Conservation (phyloP, 495 filamentous ascomycete species). For the Aspergillus incahuasiensis region DNA sequence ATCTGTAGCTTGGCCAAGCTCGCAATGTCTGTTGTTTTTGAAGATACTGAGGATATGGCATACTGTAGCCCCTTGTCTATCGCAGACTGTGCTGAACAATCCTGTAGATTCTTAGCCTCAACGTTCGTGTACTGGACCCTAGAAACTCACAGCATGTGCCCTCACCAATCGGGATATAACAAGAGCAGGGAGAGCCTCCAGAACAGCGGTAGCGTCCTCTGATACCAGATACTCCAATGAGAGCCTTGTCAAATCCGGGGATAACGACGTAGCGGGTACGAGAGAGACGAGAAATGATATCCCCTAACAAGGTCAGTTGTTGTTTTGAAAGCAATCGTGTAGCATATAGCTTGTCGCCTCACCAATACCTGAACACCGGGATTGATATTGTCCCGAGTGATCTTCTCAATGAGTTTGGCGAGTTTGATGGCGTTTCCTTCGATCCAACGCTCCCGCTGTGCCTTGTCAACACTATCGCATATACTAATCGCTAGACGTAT, state of each 20-base stretch:
- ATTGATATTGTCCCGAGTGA: slow-evolving; percentile 35
- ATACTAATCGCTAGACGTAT: slow-evolving; percentile 49
- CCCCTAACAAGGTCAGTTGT: slow-evolving; percentile 27
- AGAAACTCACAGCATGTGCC: slow-evolving; percentile 27
- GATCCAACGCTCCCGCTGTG: slow-evolving; percentile 43
- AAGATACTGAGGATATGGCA: slow-evolving; percentile 20
- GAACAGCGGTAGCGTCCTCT: slow-evolving; percentile 19
- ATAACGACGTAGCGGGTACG: slow-evolving; percentile 18
- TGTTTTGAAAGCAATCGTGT: not conserved
- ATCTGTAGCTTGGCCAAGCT: slow-evolving; percentile 21
- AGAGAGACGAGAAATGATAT: slow-evolving; percentile 34
- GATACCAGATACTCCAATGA: slow-evolving; percentile 28
- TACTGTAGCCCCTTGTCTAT: slow-evolving; percentile 23
- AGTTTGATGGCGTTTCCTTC: slow-evolving; percentile 36
- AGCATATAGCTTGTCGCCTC: slow-evolving; percentile 8
- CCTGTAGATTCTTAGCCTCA: slow-evolving; percentile 15
- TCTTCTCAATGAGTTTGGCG: slow-evolving; percentile 50
- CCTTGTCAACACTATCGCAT: slow-evolving; percentile 37
- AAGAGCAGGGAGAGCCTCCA: slow-evolving; percentile 21
- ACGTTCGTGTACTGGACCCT: not conserved
- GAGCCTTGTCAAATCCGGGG: slow-evolving; percentile 22
- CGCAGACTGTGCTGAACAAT: slow-evolving; percentile 20
- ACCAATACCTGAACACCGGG: slow-evolving; percentile 42
- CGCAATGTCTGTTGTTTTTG: not conserved
- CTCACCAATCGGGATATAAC: slow-evolving; percentile 23